These are phyloP conservation scores for Angomonas deanei DNA, from an alignment of 208 protist genomes.

Conservation along the genomic window DNA sequence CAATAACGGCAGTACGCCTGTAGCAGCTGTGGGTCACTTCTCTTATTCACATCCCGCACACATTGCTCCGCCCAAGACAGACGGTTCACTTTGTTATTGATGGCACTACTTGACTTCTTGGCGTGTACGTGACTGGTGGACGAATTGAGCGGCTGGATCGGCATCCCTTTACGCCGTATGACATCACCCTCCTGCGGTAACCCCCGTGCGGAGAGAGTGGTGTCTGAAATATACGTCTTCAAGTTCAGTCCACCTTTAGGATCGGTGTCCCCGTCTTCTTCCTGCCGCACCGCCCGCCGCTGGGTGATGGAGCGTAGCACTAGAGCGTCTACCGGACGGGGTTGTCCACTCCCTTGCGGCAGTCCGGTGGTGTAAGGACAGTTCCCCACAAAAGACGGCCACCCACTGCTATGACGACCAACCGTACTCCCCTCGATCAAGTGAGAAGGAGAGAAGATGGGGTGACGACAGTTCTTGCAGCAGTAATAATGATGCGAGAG, in stretches of 20 bases:
- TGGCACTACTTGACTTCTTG: neutral
- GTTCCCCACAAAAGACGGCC: neutral
- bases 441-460: neutral
- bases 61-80: neutral
- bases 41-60: neutral
- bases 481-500: neutral
- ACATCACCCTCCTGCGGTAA: neutral
- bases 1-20: neutral
- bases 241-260: neutral
- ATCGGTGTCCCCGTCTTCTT: neutral
- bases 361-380: no score
- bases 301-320: no score
- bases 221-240: neutral
- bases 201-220: neutral
- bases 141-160: neutral
- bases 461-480: neutral
- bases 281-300: neutral
- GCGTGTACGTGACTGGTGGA: neutral
- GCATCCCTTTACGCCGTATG: neutral
- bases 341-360: no score
- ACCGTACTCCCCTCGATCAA: neutral
- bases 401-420: neutral
- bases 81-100: neutral
- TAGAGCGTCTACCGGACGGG: no score
- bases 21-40: neutral